These are phyloP conservation scores for Teratosphaeria zuluensis DNA, from an alignment of 2,329 filamentous ascomycete genomes.

Conservation along the genomic window DNA sequence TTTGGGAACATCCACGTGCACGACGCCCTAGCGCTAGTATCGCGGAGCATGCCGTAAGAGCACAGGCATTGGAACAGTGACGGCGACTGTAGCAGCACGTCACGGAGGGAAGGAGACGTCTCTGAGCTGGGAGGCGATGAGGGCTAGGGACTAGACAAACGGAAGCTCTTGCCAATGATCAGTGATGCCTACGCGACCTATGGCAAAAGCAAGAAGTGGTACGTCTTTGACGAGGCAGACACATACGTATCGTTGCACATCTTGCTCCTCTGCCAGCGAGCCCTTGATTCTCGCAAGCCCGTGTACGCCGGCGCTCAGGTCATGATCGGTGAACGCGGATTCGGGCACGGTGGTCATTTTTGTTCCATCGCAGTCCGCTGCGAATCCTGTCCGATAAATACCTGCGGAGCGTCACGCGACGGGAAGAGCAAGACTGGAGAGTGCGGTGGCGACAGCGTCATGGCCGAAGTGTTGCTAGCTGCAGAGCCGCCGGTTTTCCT, in stretches of 20 bases:
- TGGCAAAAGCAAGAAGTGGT: conserved; percentile 42
- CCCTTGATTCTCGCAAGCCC: conserved; percentile 39
- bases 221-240: conserved; percentile 50
- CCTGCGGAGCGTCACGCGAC: conserved; percentile 24
- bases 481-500: conserved; percentile 33
- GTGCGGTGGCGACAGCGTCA: conserved; percentile 46
- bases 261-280: conserved; percentile 43
- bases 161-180: conserved; percentile 47
- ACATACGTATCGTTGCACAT: conserved; percentile 47
- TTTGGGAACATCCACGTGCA: conserved; percentile 26
- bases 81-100: conserved; percentile 2
- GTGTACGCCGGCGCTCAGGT: conserved; percentile 45
- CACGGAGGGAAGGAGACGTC: neutral
- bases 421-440: conserved; percentile 35
- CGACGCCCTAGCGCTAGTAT: conserved; percentile 7
- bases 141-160: conserved; percentile 32
- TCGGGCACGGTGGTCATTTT: conserved; percentile 35
- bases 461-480: conserved; percentile 40
- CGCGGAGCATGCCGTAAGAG: neutral
- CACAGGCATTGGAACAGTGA: conserved; percentile 2
- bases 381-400: conserved; percentile 24
- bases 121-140: conserved; percentile 7
- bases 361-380: conserved; percentile 32
- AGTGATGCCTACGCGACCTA: conserved; percentile 11
- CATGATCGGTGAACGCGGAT: conserved; percentile 26